Evolutionary conservation across 495 filamentous ascomycete genomes (phyloP), one percentile per base, ranked within the genome.

Genomic region (Aspergillus conjunctus): DNA sequence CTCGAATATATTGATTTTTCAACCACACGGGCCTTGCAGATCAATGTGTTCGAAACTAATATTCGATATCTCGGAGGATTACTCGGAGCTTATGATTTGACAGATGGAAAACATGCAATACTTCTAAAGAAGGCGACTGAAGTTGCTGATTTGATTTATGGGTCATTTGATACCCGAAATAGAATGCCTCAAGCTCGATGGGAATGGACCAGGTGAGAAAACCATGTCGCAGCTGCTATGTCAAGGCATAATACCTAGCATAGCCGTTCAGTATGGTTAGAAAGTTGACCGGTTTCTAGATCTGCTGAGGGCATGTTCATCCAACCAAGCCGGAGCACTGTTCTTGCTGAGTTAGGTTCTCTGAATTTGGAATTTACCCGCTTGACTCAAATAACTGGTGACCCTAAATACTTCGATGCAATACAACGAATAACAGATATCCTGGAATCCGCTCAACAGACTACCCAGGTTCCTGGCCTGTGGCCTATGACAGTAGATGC

Each of bases 101-200:
- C 87, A 53, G 66, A 87, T 7, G 85, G 80, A n/a, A 87, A 84
- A 54, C 71, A 84, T 57, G 77, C 80, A 11, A 79, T 87, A 21
- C 76, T 99, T 32, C 78, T 99, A 37, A 82, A 88, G 58, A 98
- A 98, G 72, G 93, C 94, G 0, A 78, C 84, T 9, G 91, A 97
- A 71, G 77, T 99, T 41, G 95, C 85, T 10, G 90, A 97, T 59
- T 83, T 99, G 53, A 73, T 98, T 34, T 96, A 92, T 77, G 85
- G 89, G 58, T 87, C 90, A 9, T 99, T 99, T 71, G 94, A 99
- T 71, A 98, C 94, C 14, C 91, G 91, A 2, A 98, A 98, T 68
- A 83, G 91, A 55, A 95, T 99, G 91, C 94, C 93, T 10, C 70
- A 90, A 54, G 82, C 81, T 39, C 75, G 80, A 54, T 87, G 78